phyloP scores from a whole-genome alignment of 2,329 filamentous ascomycete species.

The Sclerotinia spermophila region DNA sequence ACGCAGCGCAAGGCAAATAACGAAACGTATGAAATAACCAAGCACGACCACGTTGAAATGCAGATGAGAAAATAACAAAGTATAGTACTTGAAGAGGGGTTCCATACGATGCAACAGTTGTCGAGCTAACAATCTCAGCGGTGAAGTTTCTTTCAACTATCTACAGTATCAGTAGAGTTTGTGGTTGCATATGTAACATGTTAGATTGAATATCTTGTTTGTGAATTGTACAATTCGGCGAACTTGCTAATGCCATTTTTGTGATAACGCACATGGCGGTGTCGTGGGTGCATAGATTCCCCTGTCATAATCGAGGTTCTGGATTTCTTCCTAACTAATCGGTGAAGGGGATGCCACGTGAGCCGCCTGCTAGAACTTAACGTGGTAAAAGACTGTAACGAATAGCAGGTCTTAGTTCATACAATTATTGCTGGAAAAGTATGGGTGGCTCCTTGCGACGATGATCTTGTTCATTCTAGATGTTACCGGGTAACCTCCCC shows the following conservation, averaged over 20 bases:
- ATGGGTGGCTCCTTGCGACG: conserved; percentile 9
- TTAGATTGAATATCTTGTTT: conserved; percentile 14
- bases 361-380: conserved; percentile 7
- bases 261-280: conserved; percentile 11
- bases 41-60: conserved; percentile 14
- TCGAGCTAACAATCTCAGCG: conserved; percentile 20
- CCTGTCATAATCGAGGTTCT: conserved; percentile 17
- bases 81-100: conserved; percentile 16
- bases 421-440: conserved; percentile 1
- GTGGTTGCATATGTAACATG: conserved; percentile 18
- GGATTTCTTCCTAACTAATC: conserved; percentile 13
- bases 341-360: conserved; percentile 16
- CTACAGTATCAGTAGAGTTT: conserved; percentile 17
- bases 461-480: conserved; percentile 16
- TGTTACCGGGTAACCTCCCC: conserved; percentile 19
- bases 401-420: not conserved
- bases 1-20: not conserved
- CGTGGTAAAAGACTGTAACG: not conserved
- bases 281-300: conserved; percentile 14
- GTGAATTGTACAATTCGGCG: conserved; percentile 11
- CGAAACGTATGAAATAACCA: conserved; percentile 1
- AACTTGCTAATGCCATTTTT: conserved; percentile 14
- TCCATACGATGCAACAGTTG: conserved; percentile 8
- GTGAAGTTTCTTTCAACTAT: conserved; percentile 15
- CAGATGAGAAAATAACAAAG: conserved; percentile 7